These are phyloP conservation scores for Fraxinus ornus DNA, from an alignment of 305 asterid species.

Conservation along the genomic window DNA sequence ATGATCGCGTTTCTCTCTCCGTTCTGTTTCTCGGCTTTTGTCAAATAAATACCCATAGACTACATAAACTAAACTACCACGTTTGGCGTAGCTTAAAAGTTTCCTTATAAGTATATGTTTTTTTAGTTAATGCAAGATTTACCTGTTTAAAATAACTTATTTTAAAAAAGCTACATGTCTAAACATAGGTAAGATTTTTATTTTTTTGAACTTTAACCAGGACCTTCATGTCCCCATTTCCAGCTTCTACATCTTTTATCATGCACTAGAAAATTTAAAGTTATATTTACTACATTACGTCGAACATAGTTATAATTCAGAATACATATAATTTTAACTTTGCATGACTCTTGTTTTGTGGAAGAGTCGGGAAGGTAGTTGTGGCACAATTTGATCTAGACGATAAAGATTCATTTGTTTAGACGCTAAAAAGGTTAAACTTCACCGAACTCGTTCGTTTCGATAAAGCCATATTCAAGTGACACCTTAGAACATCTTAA, in stretches of 20 bases:
- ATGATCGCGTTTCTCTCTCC: not conserved
- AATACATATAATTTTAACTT: not conserved
- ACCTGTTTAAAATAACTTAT: not conserved
- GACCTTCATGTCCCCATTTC: slow-evolving; percentile 18
- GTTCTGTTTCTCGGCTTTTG: not conserved
- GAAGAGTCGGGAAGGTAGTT: not conserved
- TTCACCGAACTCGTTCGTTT: not conserved
- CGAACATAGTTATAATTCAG: not conserved
- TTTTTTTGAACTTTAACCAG: not conserved
- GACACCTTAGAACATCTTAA: not conserved
- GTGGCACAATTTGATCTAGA: not conserved
- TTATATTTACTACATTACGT: not conserved
- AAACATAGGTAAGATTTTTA: not conserved
- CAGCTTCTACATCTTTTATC: not conserved
- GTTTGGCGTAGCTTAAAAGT: not conserved
- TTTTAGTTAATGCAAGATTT: not conserved
- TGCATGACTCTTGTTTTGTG: not conserved
- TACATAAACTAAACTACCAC: not conserved
- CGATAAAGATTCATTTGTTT: not conserved
- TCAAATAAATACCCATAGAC: not conserved
- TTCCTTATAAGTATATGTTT: not conserved
- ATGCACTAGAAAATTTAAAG: not conserved
- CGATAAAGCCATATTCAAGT: not conserved
- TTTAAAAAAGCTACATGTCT: not conserved
- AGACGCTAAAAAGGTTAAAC: not conserved